Conservation (phyloP, 805 yeast species). For the Candida stauntonica region DNA sequence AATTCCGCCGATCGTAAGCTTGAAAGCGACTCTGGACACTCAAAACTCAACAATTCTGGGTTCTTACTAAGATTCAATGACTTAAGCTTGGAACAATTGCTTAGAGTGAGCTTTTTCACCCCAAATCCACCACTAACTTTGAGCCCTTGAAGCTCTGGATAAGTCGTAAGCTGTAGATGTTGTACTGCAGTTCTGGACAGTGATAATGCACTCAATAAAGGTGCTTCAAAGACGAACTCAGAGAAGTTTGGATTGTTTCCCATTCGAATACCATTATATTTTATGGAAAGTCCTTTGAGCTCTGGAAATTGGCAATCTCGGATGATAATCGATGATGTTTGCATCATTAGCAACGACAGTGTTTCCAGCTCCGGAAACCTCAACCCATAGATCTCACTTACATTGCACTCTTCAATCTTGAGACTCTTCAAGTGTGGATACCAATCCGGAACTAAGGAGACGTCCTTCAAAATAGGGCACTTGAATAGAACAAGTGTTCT, state of each 20-base stretch:
- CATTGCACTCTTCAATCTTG: slow-evolving; percentile 14
- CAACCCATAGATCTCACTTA: slow-evolving; percentile 5
- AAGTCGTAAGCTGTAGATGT: slow-evolving; percentile 1
- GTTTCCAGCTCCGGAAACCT: slow-evolving; percentile 2
- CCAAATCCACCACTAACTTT: slow-evolving; percentile 17
- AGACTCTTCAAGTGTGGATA: slow-evolving; percentile 12
- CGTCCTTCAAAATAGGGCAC: slow-evolving; percentile 9
- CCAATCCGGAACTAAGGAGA: background rate
- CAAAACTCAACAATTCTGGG: background rate
- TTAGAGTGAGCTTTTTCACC: slow-evolving; percentile 3
- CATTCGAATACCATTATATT: slow-evolving; percentile 14
- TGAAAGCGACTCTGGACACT: no score
- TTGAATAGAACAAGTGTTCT: slow-evolving; percentile 9
- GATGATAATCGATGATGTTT: slow-evolving; percentile 13
- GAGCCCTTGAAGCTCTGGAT: slow-evolving; percentile 6
- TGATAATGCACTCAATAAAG: slow-evolving; percentile 6
- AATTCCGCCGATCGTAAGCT: no score
- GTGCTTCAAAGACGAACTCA: slow-evolving; percentile 9
- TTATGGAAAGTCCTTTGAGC: slow-evolving; percentile 11
- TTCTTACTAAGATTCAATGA: slow-evolving; percentile 12
- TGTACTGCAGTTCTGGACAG: slow-evolving; percentile 11
- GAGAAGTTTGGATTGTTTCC: slow-evolving; percentile 9
- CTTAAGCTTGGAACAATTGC: slow-evolving; percentile 3
- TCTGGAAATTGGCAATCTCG: slow-evolving; percentile 13
- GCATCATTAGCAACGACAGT: slow-evolving; percentile 12